phyloP scores from a whole-genome alignment of 2,329 filamentous ascomycete species.

The Fusarium heterosporum region DNA sequence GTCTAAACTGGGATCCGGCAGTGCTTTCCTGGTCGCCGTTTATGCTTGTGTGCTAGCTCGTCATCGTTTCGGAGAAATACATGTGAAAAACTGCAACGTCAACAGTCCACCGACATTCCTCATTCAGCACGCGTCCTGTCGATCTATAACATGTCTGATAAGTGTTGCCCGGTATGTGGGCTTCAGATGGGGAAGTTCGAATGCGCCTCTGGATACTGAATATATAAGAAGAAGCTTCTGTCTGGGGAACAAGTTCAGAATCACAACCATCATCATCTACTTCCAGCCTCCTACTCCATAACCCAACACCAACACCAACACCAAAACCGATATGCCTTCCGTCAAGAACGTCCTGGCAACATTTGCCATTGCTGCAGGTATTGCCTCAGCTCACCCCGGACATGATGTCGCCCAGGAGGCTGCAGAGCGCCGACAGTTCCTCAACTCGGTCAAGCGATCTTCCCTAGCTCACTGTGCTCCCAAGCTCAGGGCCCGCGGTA shows the following conservation, averaged over 20 bases:
- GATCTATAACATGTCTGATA: background rate
- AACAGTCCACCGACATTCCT: conserved; percentile 19
- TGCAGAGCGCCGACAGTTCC: conserved; percentile 61
- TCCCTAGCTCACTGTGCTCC: conserved; percentile 60
- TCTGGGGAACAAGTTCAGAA: background rate
- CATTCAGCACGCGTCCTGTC: conserved; percentile 2
- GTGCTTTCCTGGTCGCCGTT: conserved; percentile 10
- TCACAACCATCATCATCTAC: background rate
- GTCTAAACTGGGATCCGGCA: conserved; percentile 7
- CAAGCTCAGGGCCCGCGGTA: conserved; percentile 60
- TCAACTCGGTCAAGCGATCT: conserved; percentile 52
- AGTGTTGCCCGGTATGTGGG: conserved; percentile 15
- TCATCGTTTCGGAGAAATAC: background rate
- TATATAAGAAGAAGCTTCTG: background rate
- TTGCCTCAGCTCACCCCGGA: conserved; percentile 58
- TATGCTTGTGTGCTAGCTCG: conserved; percentile 1
- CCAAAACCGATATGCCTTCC: conserved; percentile 15
- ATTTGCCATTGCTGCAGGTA: conserved; percentile 25
- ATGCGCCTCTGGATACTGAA: too few relatives aligned
- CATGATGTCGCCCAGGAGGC: conserved; percentile 62
- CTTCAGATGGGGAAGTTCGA: background rate
- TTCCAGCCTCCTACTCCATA: background rate
- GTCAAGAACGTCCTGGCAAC: conserved; percentile 29
- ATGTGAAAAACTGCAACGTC: background rate
- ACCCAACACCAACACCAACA: background rate